Evolutionary conservation across 2,329 filamentous ascomycete genomes (phyloP), one percentile per base, ranked within the genome.

Genomic region (Calonectria crousiana): DNA sequence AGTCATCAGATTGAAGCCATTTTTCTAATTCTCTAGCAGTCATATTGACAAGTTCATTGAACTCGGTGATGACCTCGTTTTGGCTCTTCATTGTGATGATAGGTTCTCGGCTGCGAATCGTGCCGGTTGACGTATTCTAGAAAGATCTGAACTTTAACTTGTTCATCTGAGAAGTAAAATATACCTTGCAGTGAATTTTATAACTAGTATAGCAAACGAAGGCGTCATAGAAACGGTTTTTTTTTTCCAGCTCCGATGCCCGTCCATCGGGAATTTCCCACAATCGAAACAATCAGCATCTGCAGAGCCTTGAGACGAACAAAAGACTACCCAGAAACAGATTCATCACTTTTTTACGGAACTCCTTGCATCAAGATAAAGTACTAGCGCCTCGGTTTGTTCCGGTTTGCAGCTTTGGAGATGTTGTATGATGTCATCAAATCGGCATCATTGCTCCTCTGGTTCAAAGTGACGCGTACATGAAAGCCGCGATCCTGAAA

Each of bases 11-110:
- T 75, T 90, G 87, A 30, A 93, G 87, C 92, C 92, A 93, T 30
- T 88, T 85, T 78, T 91, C 87, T 20, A 94, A 87, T 75, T 93
- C 91, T 2, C 86, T 82, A 2, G 91, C 85, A 14, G 87, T 88
- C 92, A 94, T 93, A 82, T 93, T 93, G 82, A 93, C 91, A 60
- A 93, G 83, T 49, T 90, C 87, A 75, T 93, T 93, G 86, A 93
- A 94, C 80, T 93, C 91, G 65, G 89, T 88, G 75, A 84, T 81
- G 49, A 84, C 82, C 38, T 83, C 80, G 3, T 82, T 78, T 34
- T 77, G 75, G 73, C 47, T 72, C 71, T 81, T 81, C 80, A 81
- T 81, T n/a, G 26, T 74, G 71, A 18, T 6, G 38, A 4, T 52
- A 10, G 5, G 18, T 41, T 20, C 13, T 60, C 11, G 26, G 23